Percentiles rank a stretch among this genome's conserved stretches.
phyloP scores from a whole-genome alignment of 345 rosid species.

The Rubroshorea leprosula region DNA sequence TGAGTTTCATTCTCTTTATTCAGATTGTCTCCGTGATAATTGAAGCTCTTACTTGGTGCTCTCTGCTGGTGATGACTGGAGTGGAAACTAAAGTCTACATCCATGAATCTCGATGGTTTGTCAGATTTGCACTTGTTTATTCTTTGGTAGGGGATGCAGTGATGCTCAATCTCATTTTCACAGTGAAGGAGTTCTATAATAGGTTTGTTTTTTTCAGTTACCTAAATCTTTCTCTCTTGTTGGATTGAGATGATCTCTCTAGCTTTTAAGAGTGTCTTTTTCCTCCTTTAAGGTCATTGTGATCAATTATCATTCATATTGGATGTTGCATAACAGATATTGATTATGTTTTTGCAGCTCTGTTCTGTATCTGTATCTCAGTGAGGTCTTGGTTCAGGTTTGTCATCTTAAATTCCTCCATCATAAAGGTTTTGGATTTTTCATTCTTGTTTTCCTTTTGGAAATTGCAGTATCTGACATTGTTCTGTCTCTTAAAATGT shows the following conservation, averaged over 20 bases:
- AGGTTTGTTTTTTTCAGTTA: constrained; percentile 31
- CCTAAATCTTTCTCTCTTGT: background rate
- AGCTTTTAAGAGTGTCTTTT: background rate
- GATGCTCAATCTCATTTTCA: constrained; percentile 58
- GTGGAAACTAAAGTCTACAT: constrained; percentile 59
- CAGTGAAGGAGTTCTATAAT: constrained; percentile 38
- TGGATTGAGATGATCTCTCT: background rate
- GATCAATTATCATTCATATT: too few species aligned
- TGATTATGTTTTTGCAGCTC: too few species aligned
- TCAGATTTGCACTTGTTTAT: constrained; percentile 67
- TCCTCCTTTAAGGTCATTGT: background rate
- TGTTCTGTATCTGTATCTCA: too few species aligned
- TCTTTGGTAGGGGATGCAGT: constrained; percentile 79
- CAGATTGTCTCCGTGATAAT: constrained; percentile 52
- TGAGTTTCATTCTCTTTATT: constrained; percentile 6
- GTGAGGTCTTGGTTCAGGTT: too few species aligned
- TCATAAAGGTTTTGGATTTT: too few species aligned
- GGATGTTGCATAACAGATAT: too few species aligned
- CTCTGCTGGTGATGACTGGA: constrained; percentile 52
- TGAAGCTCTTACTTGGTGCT: constrained; percentile 73
- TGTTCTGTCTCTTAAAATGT: background rate
- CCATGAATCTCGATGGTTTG: constrained; percentile 71
- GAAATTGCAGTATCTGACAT: too few species aligned
- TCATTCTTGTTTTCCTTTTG: background rate
- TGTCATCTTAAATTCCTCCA: constrained; percentile 4